Percentiles rank a stretch among this genome's conserved stretches.
These are phyloP conservation scores for Bocquillonia castaneifolia DNA, from an alignment of 441 rosid genomes.

Conservation along the genomic window DNA sequence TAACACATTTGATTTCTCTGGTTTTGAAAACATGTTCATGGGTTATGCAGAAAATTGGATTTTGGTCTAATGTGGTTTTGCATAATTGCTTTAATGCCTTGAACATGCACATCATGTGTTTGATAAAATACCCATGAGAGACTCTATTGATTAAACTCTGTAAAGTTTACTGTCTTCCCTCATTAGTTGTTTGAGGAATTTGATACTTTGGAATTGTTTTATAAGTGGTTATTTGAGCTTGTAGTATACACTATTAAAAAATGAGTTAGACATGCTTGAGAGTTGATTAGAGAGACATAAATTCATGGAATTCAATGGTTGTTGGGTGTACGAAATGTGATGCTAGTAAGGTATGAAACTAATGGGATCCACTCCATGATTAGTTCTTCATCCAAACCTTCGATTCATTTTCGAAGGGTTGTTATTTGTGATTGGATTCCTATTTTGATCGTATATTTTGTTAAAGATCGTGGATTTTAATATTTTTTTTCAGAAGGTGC, in stretches of 20 bases:
- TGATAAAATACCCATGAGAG: slow-evolving; percentile 34
- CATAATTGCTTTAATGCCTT: slow-evolving; percentile 52
- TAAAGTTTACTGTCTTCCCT: slow-evolving; percentile 39
- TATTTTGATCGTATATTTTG: no score
- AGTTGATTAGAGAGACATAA: slow-evolving; percentile 47
- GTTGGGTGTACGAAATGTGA: slow-evolving; percentile 45
- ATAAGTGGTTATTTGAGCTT: no score
- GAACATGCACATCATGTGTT: slow-evolving; percentile 41
- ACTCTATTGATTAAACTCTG: slow-evolving; percentile 44
- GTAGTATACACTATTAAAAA: slow-evolving; percentile 29
- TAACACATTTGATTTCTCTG: slow-evolving; percentile 56
- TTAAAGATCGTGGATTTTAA: no score
- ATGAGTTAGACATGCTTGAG: slow-evolving; percentile 48
- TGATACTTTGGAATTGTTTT: slow-evolving; percentile 63
- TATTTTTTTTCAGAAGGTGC: no score
- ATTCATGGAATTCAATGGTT: slow-evolving; percentile 58
- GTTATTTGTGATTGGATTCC: no score
- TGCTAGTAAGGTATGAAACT: no score
- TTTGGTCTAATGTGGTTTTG: slow-evolving; percentile 55
- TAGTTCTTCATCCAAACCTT: no score
- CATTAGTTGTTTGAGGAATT: slow-evolving; percentile 47
- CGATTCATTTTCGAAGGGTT: no score
- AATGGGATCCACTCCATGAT: no score
- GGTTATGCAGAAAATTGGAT: slow-evolving; percentile 49
- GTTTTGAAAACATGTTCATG: slow-evolving; percentile 85